These are phyloP conservation scores for Malassezia arunalokei DNA, from an alignment of 1,284 basidiomycete genomes.

Conservation along the genomic window DNA sequence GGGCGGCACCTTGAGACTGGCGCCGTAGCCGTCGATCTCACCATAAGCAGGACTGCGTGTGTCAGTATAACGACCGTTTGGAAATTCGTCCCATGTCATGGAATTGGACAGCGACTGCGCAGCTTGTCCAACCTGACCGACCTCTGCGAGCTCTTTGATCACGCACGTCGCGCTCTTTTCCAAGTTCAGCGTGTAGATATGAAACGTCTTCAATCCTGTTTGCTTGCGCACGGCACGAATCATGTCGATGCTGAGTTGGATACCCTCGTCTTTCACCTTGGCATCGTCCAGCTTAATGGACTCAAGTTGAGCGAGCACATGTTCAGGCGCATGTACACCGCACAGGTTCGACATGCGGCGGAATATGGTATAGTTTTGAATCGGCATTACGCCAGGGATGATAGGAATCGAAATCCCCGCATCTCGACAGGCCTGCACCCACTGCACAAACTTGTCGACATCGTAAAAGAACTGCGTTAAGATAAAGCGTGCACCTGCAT, in stretches of 20 bases:
- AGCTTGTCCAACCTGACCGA: conserved; percentile 14
- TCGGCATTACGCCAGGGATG: conserved; percentile 93
- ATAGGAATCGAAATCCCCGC: conserved; percentile 78
- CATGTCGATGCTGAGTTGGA: conserved; percentile 54
- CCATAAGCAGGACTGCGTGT: conserved; percentile 42
- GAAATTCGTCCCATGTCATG: conserved; percentile 43
- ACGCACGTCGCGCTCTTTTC: conserved; percentile 90
- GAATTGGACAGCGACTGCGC: not conserved
- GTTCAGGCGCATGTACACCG: conserved; percentile 64
- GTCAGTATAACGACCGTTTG: conserved; percentile 43
- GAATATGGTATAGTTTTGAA: conserved; percentile 91
- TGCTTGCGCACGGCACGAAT: conserved; percentile 54
- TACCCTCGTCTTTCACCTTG: conserved; percentile 75
- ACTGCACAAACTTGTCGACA: conserved; percentile 51
- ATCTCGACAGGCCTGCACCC: conserved; percentile 24
- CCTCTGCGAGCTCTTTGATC: conserved; percentile 49
- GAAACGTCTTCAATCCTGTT: conserved; percentile 65
- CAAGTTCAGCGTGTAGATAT: conserved; percentile 92
- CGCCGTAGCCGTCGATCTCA: conserved; percentile 44
- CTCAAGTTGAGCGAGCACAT: conserved; percentile 60
- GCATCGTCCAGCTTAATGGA: conserved; percentile 66
- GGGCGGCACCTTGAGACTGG: conserved; percentile 47
- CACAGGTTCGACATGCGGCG: conserved; percentile 78
- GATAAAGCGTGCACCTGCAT: conserved; percentile 89
- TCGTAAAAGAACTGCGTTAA: conserved; percentile 98